These are phyloP conservation scores for Leishmania amazonensis DNA, from an alignment of 208 protist species.

Conservation along the genomic window DNA sequence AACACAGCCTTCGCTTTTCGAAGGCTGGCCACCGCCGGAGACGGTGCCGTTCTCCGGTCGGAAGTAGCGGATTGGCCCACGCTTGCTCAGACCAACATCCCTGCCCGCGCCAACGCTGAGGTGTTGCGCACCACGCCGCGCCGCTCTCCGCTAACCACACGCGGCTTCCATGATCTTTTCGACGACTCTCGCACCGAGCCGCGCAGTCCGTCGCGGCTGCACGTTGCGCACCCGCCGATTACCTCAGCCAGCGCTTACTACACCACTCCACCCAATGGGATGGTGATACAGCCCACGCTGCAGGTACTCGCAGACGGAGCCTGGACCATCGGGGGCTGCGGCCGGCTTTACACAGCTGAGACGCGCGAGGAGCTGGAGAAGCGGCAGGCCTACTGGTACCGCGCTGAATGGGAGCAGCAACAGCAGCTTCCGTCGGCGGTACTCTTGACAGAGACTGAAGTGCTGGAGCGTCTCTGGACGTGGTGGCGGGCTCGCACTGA, in stretches of 20 bases:
- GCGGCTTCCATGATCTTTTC: background rate
- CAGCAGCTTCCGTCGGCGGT: background rate
- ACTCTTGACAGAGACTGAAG: conserved; percentile 15
- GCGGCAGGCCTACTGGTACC: conserved; percentile 17
- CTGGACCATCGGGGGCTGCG: conserved; percentile 28
- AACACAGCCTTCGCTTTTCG: too few species aligned
- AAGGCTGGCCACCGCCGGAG: too few species aligned
- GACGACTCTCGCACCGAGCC: background rate
- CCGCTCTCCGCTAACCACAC: background rate
- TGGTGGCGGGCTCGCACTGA: conserved; percentile 22
- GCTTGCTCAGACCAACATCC: background rate
- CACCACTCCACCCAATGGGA: background rate
- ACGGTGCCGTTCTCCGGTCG: too few species aligned
- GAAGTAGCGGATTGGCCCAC: too few species aligned
- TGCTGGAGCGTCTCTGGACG: conserved; percentile 30
- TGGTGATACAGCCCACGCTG: conserved; percentile 21
- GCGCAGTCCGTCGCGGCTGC: background rate
- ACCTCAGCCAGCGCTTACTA: background rate
- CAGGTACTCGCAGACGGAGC: conserved; percentile 28
- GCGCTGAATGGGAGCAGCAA: conserved; percentile 20
- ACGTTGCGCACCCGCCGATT: background rate
- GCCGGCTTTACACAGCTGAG: conserved; percentile 26
- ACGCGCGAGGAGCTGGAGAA: conserved; percentile 26
- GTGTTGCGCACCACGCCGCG: background rate
- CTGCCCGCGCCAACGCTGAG: background rate